phyloP scores from a whole-genome alignment of 257 asterid species.

The Solanum verrucosum region DNA sequence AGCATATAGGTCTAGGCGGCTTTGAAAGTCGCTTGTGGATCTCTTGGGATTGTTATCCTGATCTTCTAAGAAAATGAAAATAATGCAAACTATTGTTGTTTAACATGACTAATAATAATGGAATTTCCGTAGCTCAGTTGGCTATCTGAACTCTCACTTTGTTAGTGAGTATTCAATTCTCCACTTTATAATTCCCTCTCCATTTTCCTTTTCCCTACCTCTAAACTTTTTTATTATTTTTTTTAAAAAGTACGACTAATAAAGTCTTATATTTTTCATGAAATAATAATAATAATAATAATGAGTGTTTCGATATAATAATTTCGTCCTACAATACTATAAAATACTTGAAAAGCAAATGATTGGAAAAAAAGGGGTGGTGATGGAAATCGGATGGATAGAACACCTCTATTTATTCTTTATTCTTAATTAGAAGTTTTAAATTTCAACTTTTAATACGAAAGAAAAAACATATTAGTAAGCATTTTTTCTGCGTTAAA shows the following conservation, averaged over 20 bases:
- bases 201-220: too few relatives aligned
- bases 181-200: too few relatives aligned
- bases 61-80: neutral
- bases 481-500: too few relatives aligned
- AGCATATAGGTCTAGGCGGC: neutral
- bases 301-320: neutral
- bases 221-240: too few relatives aligned
- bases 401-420: too few relatives aligned
- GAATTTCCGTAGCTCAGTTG: too few relatives aligned
- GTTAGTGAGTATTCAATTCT: too few relatives aligned
- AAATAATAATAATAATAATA: too few relatives aligned
- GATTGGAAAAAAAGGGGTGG: neutral
- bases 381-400: neutral
- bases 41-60: neutral
- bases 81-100: neutral
- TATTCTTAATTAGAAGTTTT: neutral
- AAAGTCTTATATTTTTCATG: neutral
- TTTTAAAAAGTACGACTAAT: neutral
- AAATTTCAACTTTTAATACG: accelerated
- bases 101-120: too few relatives aligned
- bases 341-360: neutral
- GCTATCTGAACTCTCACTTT: too few relatives aligned
- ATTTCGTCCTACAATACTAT: neutral
- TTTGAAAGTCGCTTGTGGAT: neutral
- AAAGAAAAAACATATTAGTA: too few relatives aligned